phyloP scores from a whole-genome alignment of 2,329 filamentous ascomycete species.

The Pseudogymnoascus sp. region DNA sequence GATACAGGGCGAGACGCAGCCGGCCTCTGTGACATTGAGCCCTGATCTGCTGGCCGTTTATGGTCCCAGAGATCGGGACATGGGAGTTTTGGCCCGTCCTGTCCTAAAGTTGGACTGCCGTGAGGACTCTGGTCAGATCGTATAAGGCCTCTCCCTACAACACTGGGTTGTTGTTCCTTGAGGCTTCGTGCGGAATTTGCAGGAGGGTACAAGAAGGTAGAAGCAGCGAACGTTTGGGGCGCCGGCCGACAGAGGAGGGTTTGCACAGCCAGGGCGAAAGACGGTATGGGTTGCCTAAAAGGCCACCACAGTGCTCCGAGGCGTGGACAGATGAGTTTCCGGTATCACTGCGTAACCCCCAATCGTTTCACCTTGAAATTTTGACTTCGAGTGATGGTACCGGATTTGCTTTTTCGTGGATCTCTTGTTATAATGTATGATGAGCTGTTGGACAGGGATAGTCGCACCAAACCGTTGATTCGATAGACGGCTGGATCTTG shows the following conservation, averaged over 20 bases:
- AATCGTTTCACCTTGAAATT: neutral
- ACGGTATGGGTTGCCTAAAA: neutral
- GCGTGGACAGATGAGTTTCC: neutral
- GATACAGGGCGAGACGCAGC: constrained; percentile 50
- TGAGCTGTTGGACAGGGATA: constrained; percentile 6
- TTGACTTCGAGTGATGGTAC: neutral
- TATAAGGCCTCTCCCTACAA: constrained; percentile 19
- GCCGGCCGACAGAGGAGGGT: constrained; percentile 27
- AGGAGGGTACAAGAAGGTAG: constrained; percentile 14
- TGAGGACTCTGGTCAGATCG: constrained; percentile 16
- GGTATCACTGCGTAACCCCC: neutral
- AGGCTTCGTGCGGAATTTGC: constrained; percentile 9
- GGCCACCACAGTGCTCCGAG: neutral
- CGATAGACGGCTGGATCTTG: neutral
- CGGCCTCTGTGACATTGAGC: constrained; percentile 58
- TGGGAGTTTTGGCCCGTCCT: constrained; percentile 39
- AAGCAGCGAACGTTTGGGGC: constrained; percentile 13
- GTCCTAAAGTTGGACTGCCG: neutral
- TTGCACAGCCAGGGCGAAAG: constrained; percentile 37
- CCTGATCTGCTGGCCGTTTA: constrained; percentile 49
- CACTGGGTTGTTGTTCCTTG: constrained; percentile 16
- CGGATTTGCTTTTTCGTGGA: neutral
- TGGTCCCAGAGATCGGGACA: constrained; percentile 48
- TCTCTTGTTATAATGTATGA: constrained; percentile 6
- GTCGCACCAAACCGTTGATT: neutral